Conservation (phyloP, 2,329 filamentous ascomycete genomes). For the Penicillium sclerotiorum region DNA sequence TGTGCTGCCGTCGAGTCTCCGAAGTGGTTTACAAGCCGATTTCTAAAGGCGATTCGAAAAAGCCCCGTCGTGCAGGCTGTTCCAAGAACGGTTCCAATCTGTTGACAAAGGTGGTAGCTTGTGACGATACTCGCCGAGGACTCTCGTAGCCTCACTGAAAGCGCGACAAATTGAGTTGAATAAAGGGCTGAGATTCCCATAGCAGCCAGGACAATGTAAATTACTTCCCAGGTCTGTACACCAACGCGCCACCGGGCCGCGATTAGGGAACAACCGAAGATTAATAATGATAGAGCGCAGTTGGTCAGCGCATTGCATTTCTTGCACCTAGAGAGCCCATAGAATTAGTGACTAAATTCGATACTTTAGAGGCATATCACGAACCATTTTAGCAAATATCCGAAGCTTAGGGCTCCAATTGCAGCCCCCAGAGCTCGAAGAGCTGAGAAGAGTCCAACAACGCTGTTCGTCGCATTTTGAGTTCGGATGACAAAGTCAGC, state of each 20-base stretch:
- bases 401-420: too few relatives aligned
- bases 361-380: too few relatives aligned
- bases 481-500: not conserved
- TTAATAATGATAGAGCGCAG: too few relatives aligned
- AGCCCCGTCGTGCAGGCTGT: not conserved
- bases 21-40: not conserved
- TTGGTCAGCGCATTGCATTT: too few relatives aligned
- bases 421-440: too few relatives aligned
- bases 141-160: not conserved
- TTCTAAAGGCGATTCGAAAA: not conserved
- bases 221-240: not conserved
- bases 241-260: not conserved
- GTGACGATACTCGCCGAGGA: not conserved
- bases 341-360: too few relatives aligned
- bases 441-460: not conserved
- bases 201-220: not conserved
- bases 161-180: not conserved
- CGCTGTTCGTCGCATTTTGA: not conserved
- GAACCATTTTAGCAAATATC: too few relatives aligned
- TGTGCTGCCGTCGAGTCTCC: not conserved
- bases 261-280: not conserved
- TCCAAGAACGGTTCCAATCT: not conserved
- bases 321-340: not conserved
- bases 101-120: not conserved
- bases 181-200: not conserved